phyloP scores from a whole-genome alignment of 2,329 filamentous ascomycete genomes.

The Microdochium nivale region DNA sequence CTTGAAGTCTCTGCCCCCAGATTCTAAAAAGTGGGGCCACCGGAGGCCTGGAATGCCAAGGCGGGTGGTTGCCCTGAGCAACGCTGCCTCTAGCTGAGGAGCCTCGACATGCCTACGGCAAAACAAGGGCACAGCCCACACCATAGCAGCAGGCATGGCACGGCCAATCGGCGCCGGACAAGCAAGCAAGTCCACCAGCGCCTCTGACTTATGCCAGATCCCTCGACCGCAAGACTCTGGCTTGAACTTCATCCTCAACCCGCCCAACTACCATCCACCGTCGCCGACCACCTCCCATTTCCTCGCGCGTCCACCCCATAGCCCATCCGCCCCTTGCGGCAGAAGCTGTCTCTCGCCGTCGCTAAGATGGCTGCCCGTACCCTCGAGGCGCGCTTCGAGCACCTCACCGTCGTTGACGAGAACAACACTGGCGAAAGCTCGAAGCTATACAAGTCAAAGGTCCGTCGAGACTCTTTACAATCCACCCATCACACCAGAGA shows the following conservation, averaged over 20 bases:
- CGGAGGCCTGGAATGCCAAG: background rate
- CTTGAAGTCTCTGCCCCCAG: background rate
- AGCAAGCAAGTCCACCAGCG: background rate
- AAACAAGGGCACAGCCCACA: background rate
- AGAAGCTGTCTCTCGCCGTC: background rate
- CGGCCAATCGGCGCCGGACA: background rate
- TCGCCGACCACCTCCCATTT: background rate
- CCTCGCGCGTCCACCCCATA: background rate
- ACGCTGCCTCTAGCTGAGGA: background rate
- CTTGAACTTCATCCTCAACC: background rate
- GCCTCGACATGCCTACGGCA: background rate
- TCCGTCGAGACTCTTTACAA: slow-evolving; percentile 26
- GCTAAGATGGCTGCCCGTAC: slow-evolving; percentile 60
- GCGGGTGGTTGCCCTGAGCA: slow-evolving; percentile 2
- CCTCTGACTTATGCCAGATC: background rate
- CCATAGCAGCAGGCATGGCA: background rate
- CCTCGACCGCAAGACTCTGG: background rate
- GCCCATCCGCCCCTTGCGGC: background rate
- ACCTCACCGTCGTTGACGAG: slow-evolving; percentile 82
- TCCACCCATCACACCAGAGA: slow-evolving; percentile 25
- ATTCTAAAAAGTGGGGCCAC: background rate
- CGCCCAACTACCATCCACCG: background rate
- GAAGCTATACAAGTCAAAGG: slow-evolving; percentile 67
- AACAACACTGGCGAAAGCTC: slow-evolving; percentile 55
- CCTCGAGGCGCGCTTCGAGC: slow-evolving; percentile 83